Evolutionary conservation across 306 rosid genomes (phyloP).

Genomic region (Comarum palustre): DNA sequence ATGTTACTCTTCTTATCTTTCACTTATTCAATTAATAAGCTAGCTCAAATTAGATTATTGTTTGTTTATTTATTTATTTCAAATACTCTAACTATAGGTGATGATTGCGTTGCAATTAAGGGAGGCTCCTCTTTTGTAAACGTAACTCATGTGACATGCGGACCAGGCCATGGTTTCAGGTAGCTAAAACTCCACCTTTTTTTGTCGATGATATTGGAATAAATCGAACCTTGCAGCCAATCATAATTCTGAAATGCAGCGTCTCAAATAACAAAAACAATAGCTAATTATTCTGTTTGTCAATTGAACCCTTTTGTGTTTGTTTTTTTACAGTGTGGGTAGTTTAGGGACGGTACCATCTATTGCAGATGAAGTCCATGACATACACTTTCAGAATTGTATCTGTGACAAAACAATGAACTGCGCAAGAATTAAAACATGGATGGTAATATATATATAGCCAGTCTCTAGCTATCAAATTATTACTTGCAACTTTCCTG

Average conservation of each 20-base stretch:
- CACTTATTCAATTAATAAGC: too few relatives aligned
- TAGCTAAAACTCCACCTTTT: not conserved
- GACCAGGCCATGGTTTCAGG: conserved; percentile 32
- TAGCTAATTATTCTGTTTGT: not conserved
- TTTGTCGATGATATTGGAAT: not conserved
- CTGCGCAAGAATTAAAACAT: conserved; percentile 28
- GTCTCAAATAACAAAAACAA: not conserved
- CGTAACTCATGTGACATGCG: conserved; percentile 7
- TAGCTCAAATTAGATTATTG: not conserved
- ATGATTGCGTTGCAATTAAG: conserved; percentile 24
- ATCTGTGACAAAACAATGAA: conserved; percentile 9
- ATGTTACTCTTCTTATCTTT: not conserved
- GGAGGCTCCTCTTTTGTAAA: conserved; percentile 6
- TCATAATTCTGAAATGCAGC: not conserved
- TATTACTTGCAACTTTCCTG: not conserved
- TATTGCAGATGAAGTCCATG: conserved; percentile 2
- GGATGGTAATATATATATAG: not conserved
- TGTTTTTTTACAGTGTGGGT: conserved; percentile 6
- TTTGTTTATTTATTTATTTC: not conserved
- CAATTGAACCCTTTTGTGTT: not conserved
- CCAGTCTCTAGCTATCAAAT: not conserved
- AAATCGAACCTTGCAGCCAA: too few relatives aligned
- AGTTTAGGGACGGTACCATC: conserved; percentile 9
- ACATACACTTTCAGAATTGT: conserved; percentile 14
- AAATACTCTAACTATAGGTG: not conserved